Conservation (phyloP, 345 rosid genomes). For the Rubroshorea leprosula region DNA sequence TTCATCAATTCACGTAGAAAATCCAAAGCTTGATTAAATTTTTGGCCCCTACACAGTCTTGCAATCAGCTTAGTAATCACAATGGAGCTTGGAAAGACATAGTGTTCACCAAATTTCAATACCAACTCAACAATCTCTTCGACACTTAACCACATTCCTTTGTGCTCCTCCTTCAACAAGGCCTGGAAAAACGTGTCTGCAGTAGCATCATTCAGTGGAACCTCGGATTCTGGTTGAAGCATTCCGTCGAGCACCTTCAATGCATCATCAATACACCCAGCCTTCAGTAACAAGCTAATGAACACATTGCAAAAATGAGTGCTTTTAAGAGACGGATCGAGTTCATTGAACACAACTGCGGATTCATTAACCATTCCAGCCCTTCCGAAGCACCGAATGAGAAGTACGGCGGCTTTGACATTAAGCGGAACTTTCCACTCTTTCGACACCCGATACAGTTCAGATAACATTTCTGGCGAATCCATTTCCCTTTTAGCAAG, state of each 20-base stretch:
- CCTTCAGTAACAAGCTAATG: slow-evolving; percentile 26
- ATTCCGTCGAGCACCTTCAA: slow-evolving; percentile 85
- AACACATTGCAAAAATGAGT: slow-evolving; percentile 41
- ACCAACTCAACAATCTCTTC: slow-evolving; percentile 40
- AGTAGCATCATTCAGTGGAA: slow-evolving; percentile 39
- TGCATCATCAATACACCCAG: slow-evolving; percentile 42
- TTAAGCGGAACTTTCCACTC: slow-evolving; percentile 49
- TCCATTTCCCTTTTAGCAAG: slow-evolving; percentile 42
- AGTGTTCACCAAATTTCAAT: slow-evolving; percentile 35
- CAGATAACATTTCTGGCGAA: slow-evolving; percentile 25
- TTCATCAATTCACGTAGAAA: slow-evolving; percentile 38
- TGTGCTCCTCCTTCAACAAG: slow-evolving; percentile 23
- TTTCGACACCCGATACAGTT: slow-evolving; percentile 40
- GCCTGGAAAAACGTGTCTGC: slow-evolving; percentile 40
- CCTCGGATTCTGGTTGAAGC: slow-evolving; percentile 38
- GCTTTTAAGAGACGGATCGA: slow-evolving; percentile 33
- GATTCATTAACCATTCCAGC: slow-evolving; percentile 40
- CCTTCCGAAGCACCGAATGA: slow-evolving; percentile 46
- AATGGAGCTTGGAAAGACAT: slow-evolving; percentile 41
- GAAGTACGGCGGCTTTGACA: slow-evolving; percentile 33
- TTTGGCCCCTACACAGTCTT: slow-evolving; percentile 38
- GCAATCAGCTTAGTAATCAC: slow-evolving; percentile 42
- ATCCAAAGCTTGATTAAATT: slow-evolving; percentile 39
- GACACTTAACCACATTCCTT: slow-evolving; percentile 24
- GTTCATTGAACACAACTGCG: slow-evolving; percentile 31